Evolutionary conservation across 495 filamentous ascomycete species (phyloP).

Genomic region (Hyaloscypha bicolor): DNA sequence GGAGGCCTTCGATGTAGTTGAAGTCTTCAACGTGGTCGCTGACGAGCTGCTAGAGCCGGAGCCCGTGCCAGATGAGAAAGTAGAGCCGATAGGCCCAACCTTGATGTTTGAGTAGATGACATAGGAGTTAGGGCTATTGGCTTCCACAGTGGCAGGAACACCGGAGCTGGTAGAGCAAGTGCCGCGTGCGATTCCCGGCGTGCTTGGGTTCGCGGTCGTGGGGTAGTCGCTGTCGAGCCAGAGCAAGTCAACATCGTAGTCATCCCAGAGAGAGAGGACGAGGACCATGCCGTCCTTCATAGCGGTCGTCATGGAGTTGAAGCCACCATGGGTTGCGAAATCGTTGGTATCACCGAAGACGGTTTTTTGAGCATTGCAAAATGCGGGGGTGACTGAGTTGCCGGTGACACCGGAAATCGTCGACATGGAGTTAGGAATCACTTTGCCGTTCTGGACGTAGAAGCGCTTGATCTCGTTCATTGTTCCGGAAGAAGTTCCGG

Average conservation of each 20-base stretch:
- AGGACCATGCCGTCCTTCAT: conserved; percentile 65
- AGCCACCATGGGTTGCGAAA: conserved; percentile 59
- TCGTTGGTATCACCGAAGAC: conserved; percentile 60
- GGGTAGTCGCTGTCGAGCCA: conserved; percentile 84
- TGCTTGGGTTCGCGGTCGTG: conserved; percentile 47
- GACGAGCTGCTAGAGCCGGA: conserved; percentile 5
- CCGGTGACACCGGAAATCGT: conserved; percentile 54
- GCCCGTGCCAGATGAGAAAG: conserved; percentile 31
- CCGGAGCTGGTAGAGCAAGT: conserved; percentile 65
- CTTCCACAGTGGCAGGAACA: conserved; percentile 60
- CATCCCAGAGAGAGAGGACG: conserved; percentile 72
- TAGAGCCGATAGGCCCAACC: conserved; percentile 66
- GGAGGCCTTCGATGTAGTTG: neutral
- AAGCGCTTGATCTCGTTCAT: conserved; percentile 63
- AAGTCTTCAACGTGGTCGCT: neutral
- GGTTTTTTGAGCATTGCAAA: conserved; percentile 61
- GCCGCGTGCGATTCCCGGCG: conserved; percentile 72
- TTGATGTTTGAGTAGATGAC: conserved; percentile 71
- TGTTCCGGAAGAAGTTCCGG: conserved; percentile 55
- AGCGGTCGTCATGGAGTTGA: conserved; percentile 56
- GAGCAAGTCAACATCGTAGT: conserved; percentile 74
- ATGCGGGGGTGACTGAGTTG: conserved; percentile 60
- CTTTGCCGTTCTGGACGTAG: conserved; percentile 51
- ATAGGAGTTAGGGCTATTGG: conserved; percentile 51
- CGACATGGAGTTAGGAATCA: conserved; percentile 40